A percentile compares a stretch with the other conserved stretches of the same genome.
These are phyloP conservation scores for Coprinopsis cinerea DNA, from an alignment of 768 basidiomycete species.

Conservation along the genomic window DNA sequence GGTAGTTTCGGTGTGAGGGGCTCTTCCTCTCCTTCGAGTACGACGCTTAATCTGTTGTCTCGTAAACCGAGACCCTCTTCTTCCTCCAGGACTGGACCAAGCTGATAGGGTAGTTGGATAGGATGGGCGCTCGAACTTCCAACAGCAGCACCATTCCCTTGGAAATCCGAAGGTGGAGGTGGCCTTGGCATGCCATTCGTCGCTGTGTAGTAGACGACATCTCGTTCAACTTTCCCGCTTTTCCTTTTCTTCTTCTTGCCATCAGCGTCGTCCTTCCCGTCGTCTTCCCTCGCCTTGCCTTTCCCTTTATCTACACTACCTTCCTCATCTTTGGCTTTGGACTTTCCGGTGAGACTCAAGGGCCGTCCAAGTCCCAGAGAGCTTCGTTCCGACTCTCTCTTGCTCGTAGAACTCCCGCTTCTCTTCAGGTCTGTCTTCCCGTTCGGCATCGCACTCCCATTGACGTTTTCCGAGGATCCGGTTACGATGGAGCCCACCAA, in stretches of 20 bases:
- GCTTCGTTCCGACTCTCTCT: neutral
- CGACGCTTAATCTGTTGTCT: too few relatives aligned
- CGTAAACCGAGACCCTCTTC: too few relatives aligned
- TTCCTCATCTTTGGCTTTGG: conserved; percentile 11
- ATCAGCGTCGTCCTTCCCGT: neutral
- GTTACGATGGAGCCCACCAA: conserved; percentile 26
- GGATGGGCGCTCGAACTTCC: conserved; percentile 3
- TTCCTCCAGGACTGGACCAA: too few relatives aligned
- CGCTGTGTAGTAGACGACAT: conserved; percentile 9
- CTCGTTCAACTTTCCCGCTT: conserved; percentile 12
- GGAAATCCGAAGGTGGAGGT: conserved; percentile 4
- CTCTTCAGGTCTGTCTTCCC: conserved; percentile 3
- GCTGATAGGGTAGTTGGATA: neutral
- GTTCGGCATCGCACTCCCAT: conserved; percentile 1
- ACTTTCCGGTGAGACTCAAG: neutral
- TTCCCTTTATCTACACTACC: conserved; percentile 1
- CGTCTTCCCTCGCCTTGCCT: conserved; percentile 16
- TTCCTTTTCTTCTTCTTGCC: conserved; percentile 6
- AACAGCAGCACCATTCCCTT: conserved; percentile 4
- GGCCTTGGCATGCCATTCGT: conserved; percentile 10
- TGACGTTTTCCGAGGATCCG: conserved; percentile 1
- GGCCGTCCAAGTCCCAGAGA: neutral
- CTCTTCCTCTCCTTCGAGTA: too few relatives aligned
- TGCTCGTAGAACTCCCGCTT: conserved; percentile 6
- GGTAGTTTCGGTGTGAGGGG: too few relatives aligned